A percentile compares a stretch with the other conserved stretches of the same genome.
Conservation (phyloP, 345 rosid species). For the Salix dunnii region DNA sequence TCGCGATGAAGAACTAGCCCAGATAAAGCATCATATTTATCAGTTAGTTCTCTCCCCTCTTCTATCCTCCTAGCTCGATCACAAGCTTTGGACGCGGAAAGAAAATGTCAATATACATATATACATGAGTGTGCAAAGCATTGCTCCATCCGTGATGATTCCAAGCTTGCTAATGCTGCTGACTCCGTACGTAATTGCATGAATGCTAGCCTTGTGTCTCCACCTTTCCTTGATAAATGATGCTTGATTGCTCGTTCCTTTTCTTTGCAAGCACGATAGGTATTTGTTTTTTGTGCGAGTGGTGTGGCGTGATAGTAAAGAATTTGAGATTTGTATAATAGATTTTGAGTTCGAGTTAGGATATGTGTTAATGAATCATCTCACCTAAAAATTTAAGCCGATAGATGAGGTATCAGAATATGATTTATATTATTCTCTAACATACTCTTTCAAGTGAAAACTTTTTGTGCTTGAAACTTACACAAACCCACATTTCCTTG, state of each 20-base stretch:
- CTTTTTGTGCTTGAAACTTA: too few relatives aligned
- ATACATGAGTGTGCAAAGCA: background rate
- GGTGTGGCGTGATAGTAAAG: too few relatives aligned
- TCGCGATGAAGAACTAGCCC: background rate
- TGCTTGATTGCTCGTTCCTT: background rate
- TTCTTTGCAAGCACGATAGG: background rate
- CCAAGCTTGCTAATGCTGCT: background rate
- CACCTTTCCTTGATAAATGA: background rate
- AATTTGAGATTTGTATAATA: accelerated
- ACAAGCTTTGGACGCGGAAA: background rate
- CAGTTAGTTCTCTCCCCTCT: too few relatives aligned
- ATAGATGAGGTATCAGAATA: too few relatives aligned
- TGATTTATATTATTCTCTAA: too few relatives aligned
- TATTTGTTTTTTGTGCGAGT: background rate
- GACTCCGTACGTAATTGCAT: background rate
- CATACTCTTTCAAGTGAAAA: too few relatives aligned
- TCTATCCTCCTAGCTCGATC: background rate
- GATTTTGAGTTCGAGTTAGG: too few relatives aligned
- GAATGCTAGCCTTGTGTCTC: background rate
- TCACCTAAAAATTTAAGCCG: too few relatives aligned
- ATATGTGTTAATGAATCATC: too few relatives aligned
- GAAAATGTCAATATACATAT: background rate
- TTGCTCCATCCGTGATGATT: background rate
- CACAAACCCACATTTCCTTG: too few relatives aligned
- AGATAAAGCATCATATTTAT: background rate